Conservation (phyloP, 306 rosid genomes). For the Amphicarpaea edgeworthii region DNA sequence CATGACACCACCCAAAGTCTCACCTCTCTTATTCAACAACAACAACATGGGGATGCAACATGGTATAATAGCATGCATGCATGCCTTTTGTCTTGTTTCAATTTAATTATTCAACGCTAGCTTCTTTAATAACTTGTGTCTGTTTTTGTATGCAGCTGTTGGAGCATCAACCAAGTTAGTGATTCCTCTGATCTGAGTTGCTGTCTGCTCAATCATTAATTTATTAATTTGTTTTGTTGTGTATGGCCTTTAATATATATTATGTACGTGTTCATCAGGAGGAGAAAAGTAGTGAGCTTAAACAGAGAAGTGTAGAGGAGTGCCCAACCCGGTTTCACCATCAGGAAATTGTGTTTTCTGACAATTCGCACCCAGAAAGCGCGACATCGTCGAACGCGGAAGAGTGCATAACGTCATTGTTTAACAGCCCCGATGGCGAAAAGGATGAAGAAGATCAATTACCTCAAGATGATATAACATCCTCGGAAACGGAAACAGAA, state of each 20-base stretch:
- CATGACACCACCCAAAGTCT: constrained; percentile 5
- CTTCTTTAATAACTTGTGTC: neutral
- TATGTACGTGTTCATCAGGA: too few species aligned
- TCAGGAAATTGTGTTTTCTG: constrained; percentile 52
- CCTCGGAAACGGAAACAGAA: constrained; percentile 39
- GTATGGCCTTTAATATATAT: neutral
- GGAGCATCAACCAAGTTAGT: constrained; percentile 29
- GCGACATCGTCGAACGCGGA: constrained; percentile 34
- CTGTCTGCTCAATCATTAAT: constrained; percentile 33
- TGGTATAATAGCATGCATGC: too few species aligned
- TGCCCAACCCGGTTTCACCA: constrained; percentile 21
- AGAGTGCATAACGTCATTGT: neutral
- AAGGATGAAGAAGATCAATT: constrained; percentile 47
- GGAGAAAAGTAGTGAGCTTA: constrained; percentile 34
- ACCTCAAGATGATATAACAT: constrained; percentile 25
- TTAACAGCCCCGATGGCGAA: neutral
- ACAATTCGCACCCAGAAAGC: constrained; percentile 51
- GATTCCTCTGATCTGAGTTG: constrained; percentile 29
- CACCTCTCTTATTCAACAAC: constrained; percentile 31
- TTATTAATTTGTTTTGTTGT: too few species aligned
- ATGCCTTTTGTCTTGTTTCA: too few species aligned
- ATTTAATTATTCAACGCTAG: too few species aligned
- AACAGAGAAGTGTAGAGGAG: constrained; percentile 19
- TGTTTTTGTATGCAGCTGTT: constrained; percentile 22
- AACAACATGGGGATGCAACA: constrained; percentile 38